These are phyloP conservation scores for Pseudocohnilembus persalinus DNA, from an alignment of 169 alveolate genomes.

Conservation along the genomic window DNA sequence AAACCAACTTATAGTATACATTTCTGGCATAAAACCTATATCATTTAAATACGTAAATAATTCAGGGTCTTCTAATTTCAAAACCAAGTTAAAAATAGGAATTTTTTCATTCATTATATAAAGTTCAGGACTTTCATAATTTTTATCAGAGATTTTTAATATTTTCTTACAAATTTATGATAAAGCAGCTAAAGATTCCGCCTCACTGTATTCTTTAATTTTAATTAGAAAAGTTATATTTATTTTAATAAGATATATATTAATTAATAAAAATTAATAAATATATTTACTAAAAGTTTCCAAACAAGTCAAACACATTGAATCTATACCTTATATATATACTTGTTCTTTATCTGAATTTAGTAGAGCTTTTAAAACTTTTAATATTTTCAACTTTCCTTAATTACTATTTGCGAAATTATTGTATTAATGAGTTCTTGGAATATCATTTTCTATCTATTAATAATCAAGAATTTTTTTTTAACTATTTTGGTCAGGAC, in stretches of 20 bases:
- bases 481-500: too few relatives aligned
- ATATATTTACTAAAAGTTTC: not conserved
- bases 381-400: conserved; percentile 7
- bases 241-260: not conserved
- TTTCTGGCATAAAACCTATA: conserved; percentile 5
- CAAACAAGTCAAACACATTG: conserved; percentile 7
- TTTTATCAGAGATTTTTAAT: not conserved
- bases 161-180: not conserved
- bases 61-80: conserved; percentile 16
- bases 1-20: conserved; percentile 16
- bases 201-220: conserved; percentile 6
- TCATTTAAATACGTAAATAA: conserved; percentile 6
- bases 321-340: conserved; percentile 13
- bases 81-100: not conserved
- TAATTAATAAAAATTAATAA: not conserved
- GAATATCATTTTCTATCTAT: conserved; percentile 13
- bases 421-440: conserved; percentile 18
- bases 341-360: not conserved
- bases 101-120: not conserved
- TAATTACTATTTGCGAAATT: not conserved
- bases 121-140: not conserved
- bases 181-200: not conserved
- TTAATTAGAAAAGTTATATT: not conserved
- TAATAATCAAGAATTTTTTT: too few relatives aligned
- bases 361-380: not conserved